Percentiles rank a stretch among this genome's conserved stretches.
phyloP scores from a whole-genome alignment of 306 rosid genomes.

The Carpinus fangiana region DNA sequence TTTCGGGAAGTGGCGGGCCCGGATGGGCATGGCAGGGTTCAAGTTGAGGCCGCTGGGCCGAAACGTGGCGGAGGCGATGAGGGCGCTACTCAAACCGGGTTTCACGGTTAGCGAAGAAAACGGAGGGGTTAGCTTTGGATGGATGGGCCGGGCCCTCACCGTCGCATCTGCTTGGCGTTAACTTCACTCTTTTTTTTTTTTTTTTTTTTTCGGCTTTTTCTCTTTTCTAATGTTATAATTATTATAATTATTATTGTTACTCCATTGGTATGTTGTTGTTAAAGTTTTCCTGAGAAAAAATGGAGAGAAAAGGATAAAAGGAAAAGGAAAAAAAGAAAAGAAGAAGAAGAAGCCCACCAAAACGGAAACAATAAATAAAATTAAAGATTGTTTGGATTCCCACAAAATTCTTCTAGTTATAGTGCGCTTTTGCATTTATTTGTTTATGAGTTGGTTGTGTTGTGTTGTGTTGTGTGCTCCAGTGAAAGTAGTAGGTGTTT shows the following conservation, averaged over 20 bases:
- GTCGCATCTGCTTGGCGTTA: slow-evolving; percentile 98
- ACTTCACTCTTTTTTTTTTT: slow-evolving; percentile 31
- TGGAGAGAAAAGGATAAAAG: slow-evolving; percentile 27
- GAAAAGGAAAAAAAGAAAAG: slow-evolving; percentile 1
- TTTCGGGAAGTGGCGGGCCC: slow-evolving; percentile 92
- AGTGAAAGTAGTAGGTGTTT: slow-evolving; percentile 21
- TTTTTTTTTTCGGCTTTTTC: background rate
- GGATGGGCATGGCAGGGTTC: slow-evolving; percentile 96
- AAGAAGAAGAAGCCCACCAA: slow-evolving; percentile 8
- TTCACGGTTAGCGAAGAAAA: slow-evolving; percentile 70
- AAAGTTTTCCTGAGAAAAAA: slow-evolving; percentile 63
- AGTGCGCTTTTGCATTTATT: slow-evolving; percentile 24
- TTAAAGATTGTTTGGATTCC: slow-evolving; percentile 57
- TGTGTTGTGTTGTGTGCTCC: slow-evolving; percentile 43
- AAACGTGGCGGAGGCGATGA: slow-evolving; percentile 50
- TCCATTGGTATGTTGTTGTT: slow-evolving; percentile 31
- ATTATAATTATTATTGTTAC: slow-evolving; percentile 39
- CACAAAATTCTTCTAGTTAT: slow-evolving; percentile 34
- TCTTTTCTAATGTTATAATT: slow-evolving; percentile 17
- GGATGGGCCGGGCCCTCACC: slow-evolving; percentile 85
- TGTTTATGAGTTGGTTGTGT: slow-evolving; percentile 32
- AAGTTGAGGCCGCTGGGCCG: slow-evolving; percentile 57
- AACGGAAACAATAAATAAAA: slow-evolving; percentile 32
- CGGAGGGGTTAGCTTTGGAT: slow-evolving; percentile 78
- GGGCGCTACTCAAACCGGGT: slow-evolving; percentile 46